Conservation (phyloP, 495 filamentous ascomycete genomes). For the Pyronema omphalodes region DNA sequence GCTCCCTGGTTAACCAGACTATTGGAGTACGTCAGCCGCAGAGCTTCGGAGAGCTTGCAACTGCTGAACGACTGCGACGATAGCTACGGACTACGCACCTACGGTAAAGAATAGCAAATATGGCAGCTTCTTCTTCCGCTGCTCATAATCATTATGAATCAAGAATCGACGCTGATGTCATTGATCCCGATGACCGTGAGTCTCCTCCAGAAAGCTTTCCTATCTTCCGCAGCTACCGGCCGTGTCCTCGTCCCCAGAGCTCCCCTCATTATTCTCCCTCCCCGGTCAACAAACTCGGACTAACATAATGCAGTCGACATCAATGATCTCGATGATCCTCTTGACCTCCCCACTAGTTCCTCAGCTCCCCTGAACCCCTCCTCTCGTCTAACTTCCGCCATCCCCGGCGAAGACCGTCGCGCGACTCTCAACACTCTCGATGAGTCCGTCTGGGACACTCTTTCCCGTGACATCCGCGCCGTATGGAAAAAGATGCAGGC, state of each 20-base stretch:
- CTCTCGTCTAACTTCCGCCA: constrained; percentile 62
- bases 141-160: too few species aligned
- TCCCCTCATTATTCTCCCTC: not conserved
- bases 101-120: too few species aligned
- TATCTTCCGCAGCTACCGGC: not conserved
- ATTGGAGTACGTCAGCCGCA: too few species aligned
- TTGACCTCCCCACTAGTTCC: constrained; percentile 43
- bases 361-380: constrained; percentile 35
- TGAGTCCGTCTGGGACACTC: constrained; percentile 87
- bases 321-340: constrained; percentile 86
- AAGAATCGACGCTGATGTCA: constrained; percentile 60
- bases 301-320: constrained; percentile 39
- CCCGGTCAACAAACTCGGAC: constrained; percentile 4
- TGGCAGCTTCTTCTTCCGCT: too few species aligned
- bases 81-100: not conserved
- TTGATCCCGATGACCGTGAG: constrained; percentile 89
- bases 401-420: constrained; percentile 85
- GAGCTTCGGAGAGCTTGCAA: too few species aligned
- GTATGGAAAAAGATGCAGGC: constrained; percentile 97
- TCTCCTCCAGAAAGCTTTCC: not conserved
- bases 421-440: constrained; percentile 89
- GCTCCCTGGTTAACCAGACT: too few species aligned
- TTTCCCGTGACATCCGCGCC: constrained; percentile 74
- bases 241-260: not conserved
- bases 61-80: not conserved